Evolutionary conservation across 2,329 filamentous ascomycete species (phyloP).

Genomic region (Cytospora mali): DNA sequence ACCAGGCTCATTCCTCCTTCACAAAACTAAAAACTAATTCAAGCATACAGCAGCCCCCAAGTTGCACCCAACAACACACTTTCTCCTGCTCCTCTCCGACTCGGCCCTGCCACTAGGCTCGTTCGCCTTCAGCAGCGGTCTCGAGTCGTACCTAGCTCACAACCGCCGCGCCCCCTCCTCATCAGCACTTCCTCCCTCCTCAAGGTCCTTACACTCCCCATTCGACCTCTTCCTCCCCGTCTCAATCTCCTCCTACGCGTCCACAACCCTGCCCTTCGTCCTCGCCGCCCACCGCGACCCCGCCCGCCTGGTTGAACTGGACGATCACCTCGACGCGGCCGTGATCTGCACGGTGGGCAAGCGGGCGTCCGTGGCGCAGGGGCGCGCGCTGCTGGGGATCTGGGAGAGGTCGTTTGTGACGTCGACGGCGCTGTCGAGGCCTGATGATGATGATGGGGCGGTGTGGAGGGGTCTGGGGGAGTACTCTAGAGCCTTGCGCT

Average conservation of each 20-base stretch:
- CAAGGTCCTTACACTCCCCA: constrained; percentile 40
- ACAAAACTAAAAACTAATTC: constrained; percentile 7
- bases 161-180: constrained; percentile 38
- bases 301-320: constrained; percentile 55
- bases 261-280: constrained; percentile 74
- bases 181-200: neutral
- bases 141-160: constrained; percentile 82
- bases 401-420: constrained; percentile 72
- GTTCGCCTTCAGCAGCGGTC: constrained; percentile 83
- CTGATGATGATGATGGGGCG: constrained; percentile 16
- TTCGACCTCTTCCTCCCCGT: constrained; percentile 70
- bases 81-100: constrained; percentile 76
- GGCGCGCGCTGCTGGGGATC: constrained; percentile 71
- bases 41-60: constrained; percentile 19
- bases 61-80: constrained; percentile 53
- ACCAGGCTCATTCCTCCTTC: neutral
- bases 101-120: constrained; percentile 80
- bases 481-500: constrained; percentile 19
- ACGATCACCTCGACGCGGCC: constrained; percentile 76
- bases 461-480: constrained; percentile 27
- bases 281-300: constrained; percentile 67
- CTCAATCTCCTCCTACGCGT: constrained; percentile 71
- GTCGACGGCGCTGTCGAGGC: constrained; percentile 35
- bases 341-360: constrained; percentile 79
- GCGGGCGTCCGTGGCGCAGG: constrained; percentile 74